Percentiles rank a stretch among this genome's conserved stretches.
Evolutionary conservation across 1,139 yeast genomes (phyloP).

Genomic region (Pichia sp.): DNA sequence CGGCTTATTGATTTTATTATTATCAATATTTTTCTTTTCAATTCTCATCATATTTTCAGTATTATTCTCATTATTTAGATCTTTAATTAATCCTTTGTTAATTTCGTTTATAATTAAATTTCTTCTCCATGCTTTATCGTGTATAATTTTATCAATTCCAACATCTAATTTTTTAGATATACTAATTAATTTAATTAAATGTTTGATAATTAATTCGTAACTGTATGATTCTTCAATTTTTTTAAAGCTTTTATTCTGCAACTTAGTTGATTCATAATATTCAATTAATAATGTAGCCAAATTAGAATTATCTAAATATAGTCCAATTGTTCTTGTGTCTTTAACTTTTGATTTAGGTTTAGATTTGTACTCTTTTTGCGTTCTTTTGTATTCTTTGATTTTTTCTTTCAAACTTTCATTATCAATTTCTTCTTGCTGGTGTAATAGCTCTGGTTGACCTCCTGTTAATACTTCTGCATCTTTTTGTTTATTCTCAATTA

Average conservation of each 20-base stretch:
- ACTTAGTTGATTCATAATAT: neutral
- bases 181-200: neutral
- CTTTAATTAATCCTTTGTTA: neutral
- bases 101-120: neutral
- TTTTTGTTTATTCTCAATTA: neutral
- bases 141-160: neutral
- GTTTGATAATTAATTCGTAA: neutral
- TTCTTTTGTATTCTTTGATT: neutral
- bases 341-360: neutral
- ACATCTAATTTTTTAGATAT: neutral
- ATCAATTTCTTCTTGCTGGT: neutral
- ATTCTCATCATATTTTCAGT: neutral
- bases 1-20: neutral
- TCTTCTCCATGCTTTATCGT: slow-evolving; percentile 1
- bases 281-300: neutral
- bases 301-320: neutral
- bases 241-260: neutral
- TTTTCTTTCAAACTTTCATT: neutral
- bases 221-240: neutral
- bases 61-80: neutral
- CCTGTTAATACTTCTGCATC: neutral
- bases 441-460: neutral
- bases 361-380: neutral
- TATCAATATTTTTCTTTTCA: neutral
- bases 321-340: neutral